Evolutionary conservation across 139 green algal genomes (phyloP).

Genomic region (Microglena sp.): DNA sequence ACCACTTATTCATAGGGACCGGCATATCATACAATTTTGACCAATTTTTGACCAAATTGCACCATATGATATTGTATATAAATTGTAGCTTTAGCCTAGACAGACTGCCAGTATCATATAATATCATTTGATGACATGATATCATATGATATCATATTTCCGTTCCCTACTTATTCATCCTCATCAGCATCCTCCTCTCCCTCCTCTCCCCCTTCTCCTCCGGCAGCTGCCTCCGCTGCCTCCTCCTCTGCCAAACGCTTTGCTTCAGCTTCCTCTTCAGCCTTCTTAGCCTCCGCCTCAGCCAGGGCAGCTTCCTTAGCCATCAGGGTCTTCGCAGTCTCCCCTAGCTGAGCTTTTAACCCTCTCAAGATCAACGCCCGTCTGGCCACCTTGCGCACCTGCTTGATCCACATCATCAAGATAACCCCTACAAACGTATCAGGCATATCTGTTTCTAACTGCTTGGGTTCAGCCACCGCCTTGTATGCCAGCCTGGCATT

Average conservation of each 20-base stretch:
- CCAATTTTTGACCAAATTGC: too few relatives aligned
- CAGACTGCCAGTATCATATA: too few relatives aligned
- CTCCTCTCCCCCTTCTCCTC: not conserved
- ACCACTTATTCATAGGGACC: too few relatives aligned
- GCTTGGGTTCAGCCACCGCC: slow-evolving; percentile 7
- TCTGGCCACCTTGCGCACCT: slow-evolving; percentile 1
- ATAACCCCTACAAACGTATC: slow-evolving; percentile 16
- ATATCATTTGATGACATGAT: too few relatives aligned
- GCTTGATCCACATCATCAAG: slow-evolving; percentile 20
- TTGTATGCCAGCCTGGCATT: slow-evolving; percentile 21
- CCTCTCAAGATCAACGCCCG: not conserved
- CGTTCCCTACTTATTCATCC: too few relatives aligned
- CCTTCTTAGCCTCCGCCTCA: slow-evolving; percentile 10
- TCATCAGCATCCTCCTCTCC: not conserved
- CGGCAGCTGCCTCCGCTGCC: not conserved
- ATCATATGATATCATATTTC: too few relatives aligned
- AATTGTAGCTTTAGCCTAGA: too few relatives aligned
- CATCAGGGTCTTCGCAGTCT: too few relatives aligned
- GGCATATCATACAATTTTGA: too few relatives aligned
- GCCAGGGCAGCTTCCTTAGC: slow-evolving; percentile 14
- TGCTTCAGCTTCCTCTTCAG: not conserved
- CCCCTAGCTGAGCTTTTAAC: slow-evolving; percentile 2
- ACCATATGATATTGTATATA: too few relatives aligned
- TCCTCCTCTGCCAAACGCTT: not conserved
- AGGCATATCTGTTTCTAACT: slow-evolving; percentile 15